phyloP scores from a whole-genome alignment of 768 basidiomycete species.

The Lentinula guzmanii region DNA sequence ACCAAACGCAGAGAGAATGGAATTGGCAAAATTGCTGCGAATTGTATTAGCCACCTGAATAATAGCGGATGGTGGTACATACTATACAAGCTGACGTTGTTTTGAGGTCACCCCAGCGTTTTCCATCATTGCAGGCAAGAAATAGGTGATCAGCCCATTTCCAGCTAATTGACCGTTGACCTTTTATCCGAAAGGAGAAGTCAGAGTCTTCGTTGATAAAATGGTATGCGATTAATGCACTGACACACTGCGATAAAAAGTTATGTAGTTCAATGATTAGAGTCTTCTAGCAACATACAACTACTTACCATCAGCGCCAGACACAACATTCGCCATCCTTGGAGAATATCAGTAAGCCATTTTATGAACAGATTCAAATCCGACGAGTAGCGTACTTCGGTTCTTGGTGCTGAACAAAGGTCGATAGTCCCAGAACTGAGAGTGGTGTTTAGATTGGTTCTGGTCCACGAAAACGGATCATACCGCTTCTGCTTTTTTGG shows the following conservation, averaged over 20 bases:
- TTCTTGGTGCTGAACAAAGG: conserved; percentile 14
- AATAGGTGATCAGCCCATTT: conserved; percentile 21
- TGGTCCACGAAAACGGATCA: neutral
- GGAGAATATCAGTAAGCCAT: neutral
- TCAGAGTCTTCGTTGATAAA: neutral
- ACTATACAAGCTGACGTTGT: conserved; percentile 19
- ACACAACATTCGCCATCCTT: conserved; percentile 20
- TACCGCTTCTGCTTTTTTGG: conserved; percentile 13
- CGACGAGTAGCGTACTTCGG: conserved; percentile 4
- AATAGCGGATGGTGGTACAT: neutral
- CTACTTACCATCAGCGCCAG: conserved; percentile 16
- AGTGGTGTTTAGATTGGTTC: neutral
- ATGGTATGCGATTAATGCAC: neutral
- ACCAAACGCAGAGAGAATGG: conserved; percentile 18
- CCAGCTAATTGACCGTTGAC: conserved; percentile 20
- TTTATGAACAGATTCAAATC: neutral
- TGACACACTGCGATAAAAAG: conserved; percentile 3
- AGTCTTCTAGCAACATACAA: neutral
- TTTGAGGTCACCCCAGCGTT: conserved; percentile 18
- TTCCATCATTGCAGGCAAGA: conserved; percentile 16
- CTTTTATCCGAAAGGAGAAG: neutral
- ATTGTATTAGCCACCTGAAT: neutral
- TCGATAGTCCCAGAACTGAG: conserved; percentile 19
- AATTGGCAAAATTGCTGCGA: conserved; percentile 19
- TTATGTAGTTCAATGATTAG: too few species aligned